Percentiles rank a stretch among this genome's conserved stretches.
phyloP scores from a whole-genome alignment of 768 basidiomycete genomes.

The Termitomyces sp. region DNA sequence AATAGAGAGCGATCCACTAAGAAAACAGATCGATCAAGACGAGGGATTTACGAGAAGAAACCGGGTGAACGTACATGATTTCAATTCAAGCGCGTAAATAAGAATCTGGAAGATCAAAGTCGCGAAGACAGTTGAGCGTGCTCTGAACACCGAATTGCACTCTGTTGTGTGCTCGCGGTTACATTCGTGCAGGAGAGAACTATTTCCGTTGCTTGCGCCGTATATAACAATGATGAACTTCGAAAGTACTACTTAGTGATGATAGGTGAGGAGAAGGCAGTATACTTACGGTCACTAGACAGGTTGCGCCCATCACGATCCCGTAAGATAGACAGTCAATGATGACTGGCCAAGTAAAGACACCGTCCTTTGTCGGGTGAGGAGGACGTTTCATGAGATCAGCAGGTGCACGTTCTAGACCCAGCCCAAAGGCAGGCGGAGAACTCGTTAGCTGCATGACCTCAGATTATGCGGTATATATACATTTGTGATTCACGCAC shows the following conservation, averaged over 20 bases:
- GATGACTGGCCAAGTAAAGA: constrained; percentile 33
- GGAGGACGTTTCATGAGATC: constrained; percentile 48
- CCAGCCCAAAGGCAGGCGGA: constrained; percentile 51
- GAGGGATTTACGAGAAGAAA: background rate
- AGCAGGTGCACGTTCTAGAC: constrained; percentile 39
- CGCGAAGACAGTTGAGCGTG: constrained; percentile 30
- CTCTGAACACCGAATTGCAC: constrained; percentile 27
- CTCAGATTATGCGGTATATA: background rate
- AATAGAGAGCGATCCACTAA: constrained; percentile 33
- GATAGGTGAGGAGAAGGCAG: background rate
- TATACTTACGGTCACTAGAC: constrained; percentile 24
- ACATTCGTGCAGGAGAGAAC: constrained; percentile 23
- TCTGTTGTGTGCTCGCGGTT: constrained; percentile 21
- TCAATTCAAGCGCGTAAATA: constrained; percentile 29
- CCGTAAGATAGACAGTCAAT: constrained; percentile 32
- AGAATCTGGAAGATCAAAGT: constrained; percentile 32
- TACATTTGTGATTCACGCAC: constrained; percentile 17
- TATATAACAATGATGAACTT: constrained; percentile 34
- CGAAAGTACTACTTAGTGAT: background rate
- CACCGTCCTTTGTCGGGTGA: constrained; percentile 28
- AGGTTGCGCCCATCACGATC: constrained; percentile 29
- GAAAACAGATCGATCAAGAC: background rate
- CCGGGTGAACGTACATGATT: constrained; percentile 24
- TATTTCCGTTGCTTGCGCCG: constrained; percentile 22
- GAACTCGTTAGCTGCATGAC: constrained; percentile 30